These are phyloP conservation scores for Cyberlindnera bimundalis DNA, from an alignment of 805 yeast genomes.

Conservation along the genomic window DNA sequence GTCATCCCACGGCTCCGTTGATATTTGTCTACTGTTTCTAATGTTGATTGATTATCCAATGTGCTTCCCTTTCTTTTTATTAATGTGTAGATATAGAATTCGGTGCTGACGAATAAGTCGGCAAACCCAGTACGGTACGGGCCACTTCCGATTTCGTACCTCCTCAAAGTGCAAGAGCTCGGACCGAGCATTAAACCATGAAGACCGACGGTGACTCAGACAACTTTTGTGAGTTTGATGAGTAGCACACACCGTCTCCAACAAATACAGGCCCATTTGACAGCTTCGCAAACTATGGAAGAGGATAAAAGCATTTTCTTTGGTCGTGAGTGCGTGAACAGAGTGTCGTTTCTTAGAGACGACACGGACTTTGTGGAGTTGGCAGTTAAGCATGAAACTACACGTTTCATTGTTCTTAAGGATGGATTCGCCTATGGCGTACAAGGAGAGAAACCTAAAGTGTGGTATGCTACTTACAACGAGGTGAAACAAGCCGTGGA, in stretches of 20 bases:
- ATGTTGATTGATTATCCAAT: neutral
- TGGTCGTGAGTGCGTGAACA: conserved; percentile 50
- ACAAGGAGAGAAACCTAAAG: neutral
- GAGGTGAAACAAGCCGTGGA: conserved; percentile 15
- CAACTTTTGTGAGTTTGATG: neutral
- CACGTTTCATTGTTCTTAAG: conserved; percentile 39
- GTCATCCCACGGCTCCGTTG: too few species aligned
- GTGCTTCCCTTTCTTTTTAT: too few species aligned
- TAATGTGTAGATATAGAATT: too few species aligned
- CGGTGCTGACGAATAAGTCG: too few species aligned
- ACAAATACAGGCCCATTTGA: conserved; percentile 4
- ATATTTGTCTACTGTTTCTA: too few species aligned
- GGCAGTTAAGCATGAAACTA: conserved; percentile 37
- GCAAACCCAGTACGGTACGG: too few species aligned
- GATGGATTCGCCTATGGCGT: conserved; percentile 26
- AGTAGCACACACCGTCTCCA: conserved; percentile 3
- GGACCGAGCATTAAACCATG: too few species aligned
- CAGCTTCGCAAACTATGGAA: neutral
- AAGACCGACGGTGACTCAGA: too few species aligned
- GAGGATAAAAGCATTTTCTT: conserved; percentile 30
- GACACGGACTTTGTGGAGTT: conserved; percentile 44
- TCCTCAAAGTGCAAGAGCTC: too few species aligned
- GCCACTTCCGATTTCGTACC: too few species aligned
- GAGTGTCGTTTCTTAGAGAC: conserved; percentile 56
- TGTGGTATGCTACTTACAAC: conserved; percentile 18